Conservation (phyloP, 1,139 yeast genomes). For the Protomyces arabidopsidicola region DNA sequence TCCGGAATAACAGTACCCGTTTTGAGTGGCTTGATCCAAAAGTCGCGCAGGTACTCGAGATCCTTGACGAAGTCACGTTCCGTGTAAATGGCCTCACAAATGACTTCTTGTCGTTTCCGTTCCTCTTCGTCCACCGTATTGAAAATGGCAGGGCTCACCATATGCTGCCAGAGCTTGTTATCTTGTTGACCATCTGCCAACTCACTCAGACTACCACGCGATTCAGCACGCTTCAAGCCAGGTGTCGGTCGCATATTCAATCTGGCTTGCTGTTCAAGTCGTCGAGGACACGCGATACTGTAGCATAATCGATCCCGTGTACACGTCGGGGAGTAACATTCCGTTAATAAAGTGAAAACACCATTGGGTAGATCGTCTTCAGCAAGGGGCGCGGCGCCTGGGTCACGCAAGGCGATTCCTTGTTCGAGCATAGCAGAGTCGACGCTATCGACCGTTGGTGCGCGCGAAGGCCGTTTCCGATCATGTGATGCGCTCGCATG, state of each 20-base stretch:
- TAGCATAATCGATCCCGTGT: conserved; percentile 82
- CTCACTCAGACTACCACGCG: conserved; percentile 67
- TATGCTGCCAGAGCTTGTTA: conserved; percentile 89
- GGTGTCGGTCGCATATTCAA: conserved; percentile 84
- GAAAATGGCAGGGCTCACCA: conserved; percentile 76
- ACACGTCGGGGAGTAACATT: conserved; percentile 96
- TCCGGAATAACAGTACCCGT: conserved; percentile 84
- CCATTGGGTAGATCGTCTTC: conserved; percentile 50
- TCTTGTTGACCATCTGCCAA: conserved; percentile 57
- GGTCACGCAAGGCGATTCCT: conserved; percentile 3
- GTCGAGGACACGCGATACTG: conserved; percentile 94
- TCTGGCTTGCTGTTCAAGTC: conserved; percentile 93
- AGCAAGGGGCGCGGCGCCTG: conserved; percentile 8
- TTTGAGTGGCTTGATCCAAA: conserved; percentile 85
- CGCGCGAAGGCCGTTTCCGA: conserved; percentile 18
- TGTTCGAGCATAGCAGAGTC: conserved; percentile 13
- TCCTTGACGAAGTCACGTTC: conserved; percentile 95
- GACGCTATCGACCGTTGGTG: conserved; percentile 24
- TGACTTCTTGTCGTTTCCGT: conserved; percentile 89
- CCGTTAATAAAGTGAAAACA: conserved; percentile 84
- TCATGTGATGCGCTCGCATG: conserved; percentile 1
- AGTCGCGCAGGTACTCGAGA: conserved; percentile 85
- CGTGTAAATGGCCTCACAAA: conserved; percentile 87
- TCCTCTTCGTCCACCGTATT: conserved; percentile 78
- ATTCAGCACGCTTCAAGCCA: conserved; percentile 76